Conservation (phyloP, 2,329 filamentous ascomycete genomes). For the Penicillium olsonii region DNA sequence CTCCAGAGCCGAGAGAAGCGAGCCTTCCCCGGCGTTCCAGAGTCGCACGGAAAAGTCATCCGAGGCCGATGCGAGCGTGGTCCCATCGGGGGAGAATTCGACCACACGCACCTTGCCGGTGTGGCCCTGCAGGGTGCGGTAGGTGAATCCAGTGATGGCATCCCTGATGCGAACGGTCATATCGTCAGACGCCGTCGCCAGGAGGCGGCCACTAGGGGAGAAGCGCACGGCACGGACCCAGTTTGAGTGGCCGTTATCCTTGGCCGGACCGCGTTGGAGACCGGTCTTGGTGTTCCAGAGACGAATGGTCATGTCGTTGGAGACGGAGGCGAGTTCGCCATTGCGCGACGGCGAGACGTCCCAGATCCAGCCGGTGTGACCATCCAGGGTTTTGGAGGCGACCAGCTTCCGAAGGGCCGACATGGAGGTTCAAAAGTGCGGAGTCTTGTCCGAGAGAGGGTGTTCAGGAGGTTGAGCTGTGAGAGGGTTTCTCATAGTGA, state of each 20-base stretch:
- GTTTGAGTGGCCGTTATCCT: conserved; percentile 9
- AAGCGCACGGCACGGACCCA: conserved; percentile 11
- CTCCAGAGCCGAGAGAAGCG: background rate
- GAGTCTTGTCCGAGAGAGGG: background rate
- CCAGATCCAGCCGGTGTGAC: conserved; percentile 12
- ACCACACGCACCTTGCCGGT: conserved; percentile 10
- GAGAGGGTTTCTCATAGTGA: conserved; percentile 6
- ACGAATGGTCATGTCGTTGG: conserved; percentile 13
- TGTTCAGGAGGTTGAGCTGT: background rate
- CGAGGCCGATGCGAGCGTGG: conserved; percentile 7
- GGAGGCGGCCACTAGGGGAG: conserved; percentile 6
- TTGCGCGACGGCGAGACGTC: conserved; percentile 8
- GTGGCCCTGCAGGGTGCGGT: conserved; percentile 10
- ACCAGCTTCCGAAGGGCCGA: background rate
- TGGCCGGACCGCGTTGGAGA: conserved; percentile 8
- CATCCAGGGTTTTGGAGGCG: conserved; percentile 5
- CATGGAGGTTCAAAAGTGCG: conserved; percentile 6
- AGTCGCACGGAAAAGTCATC: conserved; percentile 9
- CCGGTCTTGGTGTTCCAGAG: conserved; percentile 13
- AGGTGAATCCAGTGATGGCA: conserved; percentile 11
- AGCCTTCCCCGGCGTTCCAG: conserved; percentile 7
- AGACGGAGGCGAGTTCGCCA: conserved; percentile 10
- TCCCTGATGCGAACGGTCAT: conserved; percentile 12
- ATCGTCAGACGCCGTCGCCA: conserved; percentile 11
- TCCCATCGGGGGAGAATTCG: conserved; percentile 9